Evolutionary conservation across 345 rosid species (phyloP), one percentile per base, ranked within the genome.

Genomic region (Turritis glabra): DNA sequence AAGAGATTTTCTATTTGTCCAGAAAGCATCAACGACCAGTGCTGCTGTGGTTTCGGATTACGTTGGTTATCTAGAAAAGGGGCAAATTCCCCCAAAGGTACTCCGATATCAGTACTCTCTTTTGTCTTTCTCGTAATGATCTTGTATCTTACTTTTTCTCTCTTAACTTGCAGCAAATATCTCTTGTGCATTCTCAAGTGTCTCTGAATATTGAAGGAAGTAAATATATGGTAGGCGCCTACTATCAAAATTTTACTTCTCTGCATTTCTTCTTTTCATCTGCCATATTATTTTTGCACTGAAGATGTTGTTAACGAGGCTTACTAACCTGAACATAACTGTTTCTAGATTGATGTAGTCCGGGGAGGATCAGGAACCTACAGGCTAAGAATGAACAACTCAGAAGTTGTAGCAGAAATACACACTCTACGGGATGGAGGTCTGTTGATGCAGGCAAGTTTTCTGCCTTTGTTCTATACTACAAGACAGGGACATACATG

Each of bases 81-180:
- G 98, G 37, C 97, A 95, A 86, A 95, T 95, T 63, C 99, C 99
- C 72, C 99, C 99, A 71, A 95, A 90, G 99, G 99, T 95, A 80
- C 41, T 11, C 44, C 12, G 22, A 19, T 37, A 55, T 38, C 65
- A 27, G 50, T 33, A 7, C 22, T 26, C 52, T 48, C 5, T 64
- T 25, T 58, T 58, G n/a, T 58, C 18, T 50, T 59, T 69, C 58
- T 41, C 21, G 17, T 65, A 70, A 57, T 53, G 25, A 15, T 59
- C 79, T 56, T 53, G 52, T 52, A 63, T 38, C 73, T 63, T 51
- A 48, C 68, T 33, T 75, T 62, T 63, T 53, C 78, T 76, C 44
- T 25, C 37, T 72, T 40, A 64, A 47, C 63, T 80, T 82, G 74
- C 96, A 96, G 99, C 98, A 96, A 79, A 87, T 96, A 82, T 96